Evolutionary conservation across 176 grass and related monocot genomes (phyloP), one percentile per base, ranked within the genome.

Genomic region (Chrysopogon serrulatus): DNA sequence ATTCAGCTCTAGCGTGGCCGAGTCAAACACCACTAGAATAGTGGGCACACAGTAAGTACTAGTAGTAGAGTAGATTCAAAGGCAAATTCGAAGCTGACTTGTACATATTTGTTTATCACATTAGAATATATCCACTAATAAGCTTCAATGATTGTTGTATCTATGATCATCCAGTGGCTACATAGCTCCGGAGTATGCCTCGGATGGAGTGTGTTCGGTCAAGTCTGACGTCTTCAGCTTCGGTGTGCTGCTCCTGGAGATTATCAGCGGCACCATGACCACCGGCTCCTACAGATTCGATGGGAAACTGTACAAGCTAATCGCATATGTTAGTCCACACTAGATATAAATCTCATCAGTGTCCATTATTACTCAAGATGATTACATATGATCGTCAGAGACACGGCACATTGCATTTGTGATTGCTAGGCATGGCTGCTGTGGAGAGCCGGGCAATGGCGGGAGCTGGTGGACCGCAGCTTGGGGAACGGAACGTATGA

Each of bases 201-300:
- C 73, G 23, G 71, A 90, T 68, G 88, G 88, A 6, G 40, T 73
- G 4, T 90, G 73, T 57, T 90, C 88, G 24, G 43, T 78, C 53
- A 90, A 90, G 44, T 87, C 84, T 11, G 88, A 90, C 33, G 88
- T 90, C 28, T 90, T 90, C 77, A 90, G 88, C 82, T 90, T 74
- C 76, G 88, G 83, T 31, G 71, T 90, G 57, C 75, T 90, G 45
- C 28, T 90, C 59, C n/a, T 90, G 48, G 88, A 90, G 79, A 87
- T 87, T 16, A 60, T 90, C 66, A 87, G 79, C 18, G 88, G 84
- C 16, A 81, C 43, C 39, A 68, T 1, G 69, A 84, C 73, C 23
- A 10, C n/a, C 5, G 59, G 69, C 8, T 76, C 71, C 53, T 64
- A 82, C 16, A 23, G 10, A 30, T 82, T 59, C 17, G 27, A 71